Percentiles rank a stretch among this genome's conserved stretches.
phyloP scores from a whole-genome alignment of 2,329 filamentous ascomycete species.

The Beauveria sp. region DNA sequence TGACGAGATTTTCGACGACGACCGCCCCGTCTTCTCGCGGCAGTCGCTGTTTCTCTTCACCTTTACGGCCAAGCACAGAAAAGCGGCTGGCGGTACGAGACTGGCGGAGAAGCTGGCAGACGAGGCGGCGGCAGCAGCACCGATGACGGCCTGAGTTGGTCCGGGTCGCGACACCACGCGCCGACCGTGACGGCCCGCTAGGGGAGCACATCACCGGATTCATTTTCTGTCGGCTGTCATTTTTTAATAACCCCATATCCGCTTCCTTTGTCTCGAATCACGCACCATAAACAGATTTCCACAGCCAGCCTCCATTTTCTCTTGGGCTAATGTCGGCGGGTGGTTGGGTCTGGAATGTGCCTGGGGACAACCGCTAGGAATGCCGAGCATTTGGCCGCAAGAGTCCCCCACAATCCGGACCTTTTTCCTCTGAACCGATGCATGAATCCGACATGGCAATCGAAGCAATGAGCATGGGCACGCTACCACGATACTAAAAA shows the following conservation, averaged over 20 bases:
- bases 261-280: neutral
- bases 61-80: slow-evolving; percentile 36
- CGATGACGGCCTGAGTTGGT: too few species aligned
- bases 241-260: neutral
- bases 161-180: too few species aligned
- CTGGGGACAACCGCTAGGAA: neutral
- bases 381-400: neutral
- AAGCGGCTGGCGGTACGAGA: neutral
- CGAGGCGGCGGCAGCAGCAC: neutral
- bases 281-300: neutral
- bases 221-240: neutral
- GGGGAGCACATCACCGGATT: too few species aligned
- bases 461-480: neutral
- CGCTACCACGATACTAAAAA: neutral
- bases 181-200: too few species aligned
- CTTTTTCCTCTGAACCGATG: neutral
- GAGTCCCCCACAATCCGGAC: neutral
- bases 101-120: neutral
- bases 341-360: neutral
- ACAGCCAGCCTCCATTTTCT: neutral
- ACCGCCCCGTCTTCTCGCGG: slow-evolving; percentile 48
- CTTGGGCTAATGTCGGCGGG: neutral
- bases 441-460: neutral
- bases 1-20: slow-evolving; percentile 54
- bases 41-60: slow-evolving; percentile 55